Evolutionary conservation across 257 asterid species (phyloP).

Genomic region (Solanum chiquidenum): DNA sequence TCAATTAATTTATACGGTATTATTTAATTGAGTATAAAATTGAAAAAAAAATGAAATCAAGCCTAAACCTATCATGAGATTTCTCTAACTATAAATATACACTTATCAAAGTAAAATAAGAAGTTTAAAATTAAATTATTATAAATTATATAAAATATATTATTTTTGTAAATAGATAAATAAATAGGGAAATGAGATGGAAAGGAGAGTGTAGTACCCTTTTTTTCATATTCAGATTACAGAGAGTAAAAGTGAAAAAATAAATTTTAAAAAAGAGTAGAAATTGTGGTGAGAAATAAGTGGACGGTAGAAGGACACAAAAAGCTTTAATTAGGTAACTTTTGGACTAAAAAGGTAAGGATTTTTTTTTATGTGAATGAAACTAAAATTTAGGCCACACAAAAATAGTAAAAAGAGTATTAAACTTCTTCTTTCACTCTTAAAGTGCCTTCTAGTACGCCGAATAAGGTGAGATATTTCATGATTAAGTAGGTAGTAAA

Average conservation of each 20-base stretch:
- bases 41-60: not conserved
- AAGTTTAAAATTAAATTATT: not conserved
- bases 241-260: not conserved
- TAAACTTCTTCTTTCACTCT: not conserved
- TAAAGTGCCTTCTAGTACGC: rapidly evolving
- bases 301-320: conserved; percentile 10
- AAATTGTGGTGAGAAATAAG: not conserved
- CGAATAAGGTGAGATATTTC: not conserved
- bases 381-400: not conserved
- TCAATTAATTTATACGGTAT: not conserved
- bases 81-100: not conserved
- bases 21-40: not conserved
- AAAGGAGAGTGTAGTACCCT: not conserved
- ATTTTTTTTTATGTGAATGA: not conserved
- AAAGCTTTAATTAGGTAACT: not conserved
- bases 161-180: not conserved
- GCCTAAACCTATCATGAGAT: not conserved
- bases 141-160: not conserved
- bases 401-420: not conserved
- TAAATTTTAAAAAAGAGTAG: not conserved
- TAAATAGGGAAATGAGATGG: not conserved
- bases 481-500: not conserved
- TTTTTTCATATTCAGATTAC: not conserved
- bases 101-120: not conserved
- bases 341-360: not conserved